A percentile compares a stretch with the other conserved stretches of the same genome.
Evolutionary conservation across 176 grass and related monocot genomes (phyloP).

Genomic region (Eleusine indica): DNA sequence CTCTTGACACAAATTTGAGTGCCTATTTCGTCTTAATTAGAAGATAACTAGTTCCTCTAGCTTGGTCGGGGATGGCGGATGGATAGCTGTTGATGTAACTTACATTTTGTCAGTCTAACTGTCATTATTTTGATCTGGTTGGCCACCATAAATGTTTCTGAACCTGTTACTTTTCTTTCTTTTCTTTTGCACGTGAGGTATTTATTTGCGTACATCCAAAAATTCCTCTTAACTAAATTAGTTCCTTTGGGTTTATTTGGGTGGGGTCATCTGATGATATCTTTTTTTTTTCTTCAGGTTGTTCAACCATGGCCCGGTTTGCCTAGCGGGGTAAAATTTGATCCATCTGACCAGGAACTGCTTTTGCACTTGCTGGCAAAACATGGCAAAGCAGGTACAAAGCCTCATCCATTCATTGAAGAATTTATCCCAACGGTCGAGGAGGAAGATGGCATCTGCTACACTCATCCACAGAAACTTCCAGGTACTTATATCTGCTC

Average conservation of each 20-base stretch:
- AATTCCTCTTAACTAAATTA: neutral
- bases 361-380: constrained; percentile 86
- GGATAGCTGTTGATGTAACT: neutral
- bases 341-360: constrained; percentile 89
- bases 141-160: no score
- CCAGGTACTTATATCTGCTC: constrained; percentile 57
- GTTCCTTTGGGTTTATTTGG: constrained; percentile 12
- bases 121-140: no score
- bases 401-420: constrained; percentile 85
- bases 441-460: constrained; percentile 90
- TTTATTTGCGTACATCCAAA: neutral
- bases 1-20: no score
- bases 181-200: neutral
- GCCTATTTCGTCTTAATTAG: no score
- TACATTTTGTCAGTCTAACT: constrained; percentile 8
- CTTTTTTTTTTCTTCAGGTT: constrained; percentile 52
- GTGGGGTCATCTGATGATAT: constrained; percentile 32
- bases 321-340: constrained; percentile 96
- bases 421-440: constrained; percentile 97
- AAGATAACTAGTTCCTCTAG: no score
- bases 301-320: constrained; percentile 94
- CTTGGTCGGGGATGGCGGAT: neutral
- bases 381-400: constrained; percentile 44
- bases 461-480: constrained; percentile 88
- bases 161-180: no score